phyloP scores from a whole-genome alignment of 164 flowering plant genomes.

The Magnolia officinalis region DNA sequence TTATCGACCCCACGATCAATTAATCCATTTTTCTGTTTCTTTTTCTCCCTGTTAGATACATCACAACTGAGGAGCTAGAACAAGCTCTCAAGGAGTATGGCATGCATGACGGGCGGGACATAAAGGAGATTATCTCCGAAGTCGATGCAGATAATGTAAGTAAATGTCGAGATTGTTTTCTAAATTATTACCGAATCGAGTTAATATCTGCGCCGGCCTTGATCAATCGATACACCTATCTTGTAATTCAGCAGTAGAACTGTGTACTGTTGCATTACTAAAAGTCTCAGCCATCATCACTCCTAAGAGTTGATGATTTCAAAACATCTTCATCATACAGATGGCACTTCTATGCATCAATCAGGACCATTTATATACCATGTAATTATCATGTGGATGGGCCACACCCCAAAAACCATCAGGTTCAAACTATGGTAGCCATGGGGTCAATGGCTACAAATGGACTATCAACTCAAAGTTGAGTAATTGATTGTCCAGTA shows the following conservation, averaged over 20 bases:
- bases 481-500: not conserved
- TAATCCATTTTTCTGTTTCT: not conserved
- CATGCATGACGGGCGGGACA: conserved; percentile 80
- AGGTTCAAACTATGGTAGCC: not conserved
- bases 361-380: no score
- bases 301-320: not conserved
- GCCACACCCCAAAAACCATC: no score
- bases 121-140: conserved; percentile 87
- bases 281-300: not conserved
- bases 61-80: conserved; percentile 86
- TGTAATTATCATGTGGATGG: no score
- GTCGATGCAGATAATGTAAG: conserved; percentile 86
- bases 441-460: not conserved
- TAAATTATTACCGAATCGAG: no score
- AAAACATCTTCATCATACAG: not conserved
- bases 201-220: not conserved
- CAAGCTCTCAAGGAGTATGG: conserved; percentile 87
- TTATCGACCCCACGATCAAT: not conserved
- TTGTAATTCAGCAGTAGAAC: not conserved
- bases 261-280: not conserved
- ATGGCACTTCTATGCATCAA: not conserved
- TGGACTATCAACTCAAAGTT: not conserved
- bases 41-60: conserved; percentile 42
- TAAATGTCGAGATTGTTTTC: not conserved
- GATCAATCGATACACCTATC: not conserved